Base-by-base conservation (phyloP, 768 basidiomycete genomes). In the Panellus pusillus region DNA sequence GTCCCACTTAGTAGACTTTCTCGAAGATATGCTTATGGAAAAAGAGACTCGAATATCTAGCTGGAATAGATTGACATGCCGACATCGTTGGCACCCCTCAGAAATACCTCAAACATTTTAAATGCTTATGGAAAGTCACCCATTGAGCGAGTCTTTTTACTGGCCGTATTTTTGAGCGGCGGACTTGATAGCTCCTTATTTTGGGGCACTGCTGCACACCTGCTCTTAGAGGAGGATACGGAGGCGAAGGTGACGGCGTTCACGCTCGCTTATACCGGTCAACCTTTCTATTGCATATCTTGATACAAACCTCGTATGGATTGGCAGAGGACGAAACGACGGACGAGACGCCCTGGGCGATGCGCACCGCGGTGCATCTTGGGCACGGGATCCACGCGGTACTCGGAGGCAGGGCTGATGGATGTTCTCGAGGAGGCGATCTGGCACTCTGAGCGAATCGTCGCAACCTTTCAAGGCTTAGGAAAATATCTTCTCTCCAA, bases 111-210 rank as follows among this genome's bases (percentile, higher is more conserved):
- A n/a, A n/a, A n/a, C n/a, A n/a, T n/a, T n/a, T n/a, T n/a, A n/a
- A n/a, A n/a, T n/a, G n/a, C n/a, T n/a, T n/a, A n/a, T n/a, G n/a
- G n/a, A n/a, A n/a, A n/a, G n/a, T n/a, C n/a, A n/a, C n/a, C n/a
- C n/a, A n/a, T n/a, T n/a, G n/a, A n/a, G n/a, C n/a, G n/a, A n/a
- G n/a, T n/a, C n/a, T n/a, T n/a, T n/a, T n/a, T n/a, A n/a, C n/a
- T n/a, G 20, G 57, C 57, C 1, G 41, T 62, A 2, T 62, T 59
- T 28, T 55, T 63, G 32, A 62, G 61, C 36, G 61, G 61, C 11
- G 61, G 61, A 13, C 60, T 62, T 32, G 61, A 62, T 20, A 60
- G 58, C 39, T 52, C 61, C 8, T 42, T 51, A 1, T 50, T 61
- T 9, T 57, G 57, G 18, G 60, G 60, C 1, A 61, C 58, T 20